Evolutionary conservation across 1,284 basidiomycete species (phyloP), one percentile per base, ranked within the genome.

Genomic region (Tranzscheliella williamsii): DNA sequence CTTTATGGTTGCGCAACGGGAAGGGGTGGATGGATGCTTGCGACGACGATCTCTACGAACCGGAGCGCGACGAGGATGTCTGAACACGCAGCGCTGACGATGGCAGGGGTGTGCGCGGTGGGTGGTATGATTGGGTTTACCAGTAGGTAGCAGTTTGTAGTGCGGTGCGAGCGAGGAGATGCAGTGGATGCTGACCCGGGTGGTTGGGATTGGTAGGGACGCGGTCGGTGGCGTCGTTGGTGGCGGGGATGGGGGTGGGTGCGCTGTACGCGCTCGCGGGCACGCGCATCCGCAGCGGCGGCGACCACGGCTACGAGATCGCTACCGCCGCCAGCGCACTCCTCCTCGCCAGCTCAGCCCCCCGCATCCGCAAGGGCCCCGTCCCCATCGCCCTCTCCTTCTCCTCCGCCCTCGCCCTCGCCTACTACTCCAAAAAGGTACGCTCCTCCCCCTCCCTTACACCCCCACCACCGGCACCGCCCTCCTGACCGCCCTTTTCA

Each of bases 211-310:
- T n/a, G n/a, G 18, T 24, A 32, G 30, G 49, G 33, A 63, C 60
- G 9, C 35, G 53, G 11, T 63, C 60, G 9, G 48, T 51, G 22
- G 88, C 88, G 7, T 91, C 89, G 6, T 77, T 91, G 29, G 84
- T 89, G 7, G 90, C 89, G 48, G 89, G 89, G 33, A 82, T 88
- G 29, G 82, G 86, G 83, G 88, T 91, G 22, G 89, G 89, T 46
- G 80, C 84, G 5, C 80, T 90, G 37, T 73, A 72, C 44, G 71
- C 62, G 5, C 44, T 67, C 24, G 62, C 55, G 16, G 71, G 52
- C 11, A 64, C 50, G 16, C 82, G 82, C 65, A 88, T 91, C 70
- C 84, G 85, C 51, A 87, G 84, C 66, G 86, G 87, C 22, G 67
- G 62, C 24, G 75, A 84, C 11, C 85, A 87, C 62, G 89, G 90